Conservation (phyloP, 345 rosid genomes). For the Nasturtium officinale region DNA sequence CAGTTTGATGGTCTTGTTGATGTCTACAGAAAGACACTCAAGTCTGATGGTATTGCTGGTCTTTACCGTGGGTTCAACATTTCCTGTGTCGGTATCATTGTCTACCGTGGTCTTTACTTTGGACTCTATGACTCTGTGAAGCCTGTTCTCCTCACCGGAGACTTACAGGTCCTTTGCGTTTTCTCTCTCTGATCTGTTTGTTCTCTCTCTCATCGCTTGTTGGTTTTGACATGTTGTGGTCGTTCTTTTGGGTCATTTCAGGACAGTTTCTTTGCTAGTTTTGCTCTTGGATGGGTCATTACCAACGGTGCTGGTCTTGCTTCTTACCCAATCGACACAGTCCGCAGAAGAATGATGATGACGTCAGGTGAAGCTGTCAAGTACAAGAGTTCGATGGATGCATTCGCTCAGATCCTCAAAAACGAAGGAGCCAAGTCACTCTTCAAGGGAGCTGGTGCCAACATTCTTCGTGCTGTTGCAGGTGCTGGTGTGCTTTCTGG, state of each 20-base stretch:
- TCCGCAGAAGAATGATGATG: conserved; percentile 98
- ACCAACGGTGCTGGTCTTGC: conserved; percentile 88
- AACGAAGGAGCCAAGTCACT: conserved; percentile 83
- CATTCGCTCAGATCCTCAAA: conserved; percentile 71
- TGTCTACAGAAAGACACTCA: conserved; percentile 72
- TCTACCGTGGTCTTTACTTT: conserved; percentile 81
- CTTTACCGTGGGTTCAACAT: conserved; percentile 89
- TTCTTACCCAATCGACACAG: conserved; percentile 83
- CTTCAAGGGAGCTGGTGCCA: conserved; percentile 92
- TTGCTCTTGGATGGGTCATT: conserved; percentile 81
- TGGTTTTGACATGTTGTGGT: conserved; percentile 15
- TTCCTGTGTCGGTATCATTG: conserved; percentile 79
- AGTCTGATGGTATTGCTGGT: conserved; percentile 76
- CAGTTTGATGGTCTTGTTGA: conserved; percentile 81
- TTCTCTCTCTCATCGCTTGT: background rate
- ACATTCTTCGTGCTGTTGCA: conserved; percentile 82
- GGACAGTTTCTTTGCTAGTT: conserved; percentile 92
- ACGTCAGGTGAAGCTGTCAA: conserved; percentile 90
- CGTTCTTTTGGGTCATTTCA: conserved; percentile 41
- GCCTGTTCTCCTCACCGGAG: conserved; percentile 69
- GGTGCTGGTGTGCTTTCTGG: conserved; percentile 96
- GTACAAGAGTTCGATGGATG: conserved; percentile 77
- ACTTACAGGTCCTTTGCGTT: conserved; percentile 50
- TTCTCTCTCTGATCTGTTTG: background rate
- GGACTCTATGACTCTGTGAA: conserved; percentile 83